A percentile compares a stretch with the other conserved stretches of the same genome.
These are phyloP conservation scores for Euphorbia tirucalli DNA, from an alignment of 345 rosid genomes.

Conservation along the genomic window DNA sequence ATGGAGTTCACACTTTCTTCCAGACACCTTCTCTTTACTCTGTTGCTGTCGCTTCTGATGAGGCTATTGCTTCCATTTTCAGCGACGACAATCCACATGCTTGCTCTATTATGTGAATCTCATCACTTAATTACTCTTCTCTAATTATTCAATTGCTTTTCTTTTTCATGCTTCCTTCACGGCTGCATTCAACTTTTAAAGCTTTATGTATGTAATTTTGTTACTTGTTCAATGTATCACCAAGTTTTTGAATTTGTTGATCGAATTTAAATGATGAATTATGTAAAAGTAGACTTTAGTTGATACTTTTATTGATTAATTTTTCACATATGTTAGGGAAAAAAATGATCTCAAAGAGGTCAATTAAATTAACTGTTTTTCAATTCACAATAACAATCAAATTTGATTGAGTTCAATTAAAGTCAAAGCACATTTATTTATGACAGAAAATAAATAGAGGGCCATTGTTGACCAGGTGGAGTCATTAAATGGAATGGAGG, in stretches of 20 bases:
- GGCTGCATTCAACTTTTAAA: no score
- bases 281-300: no score
- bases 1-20: constrained; percentile 21
- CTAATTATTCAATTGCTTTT: background rate
- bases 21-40: constrained; percentile 35
- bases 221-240: no score
- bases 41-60: constrained; percentile 78
- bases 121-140: background rate
- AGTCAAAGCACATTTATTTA: background rate
- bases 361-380: no score
- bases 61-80: constrained; percentile 76
- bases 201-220: no score
- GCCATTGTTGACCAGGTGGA: background rate
- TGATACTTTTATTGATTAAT: no score
- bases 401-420: no score
- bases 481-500: background rate
- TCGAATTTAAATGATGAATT: no score
- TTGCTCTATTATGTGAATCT: constrained; percentile 55
- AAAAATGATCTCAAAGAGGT: no score
- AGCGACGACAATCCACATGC: constrained; percentile 94
- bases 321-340: no score
- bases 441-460: background rate
- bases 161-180: background rate
- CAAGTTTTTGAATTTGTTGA: no score
- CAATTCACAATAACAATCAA: no score